Base-by-base conservation (phyloP, 768 basidiomycete species). In the Boletus subparvulus region DNA sequence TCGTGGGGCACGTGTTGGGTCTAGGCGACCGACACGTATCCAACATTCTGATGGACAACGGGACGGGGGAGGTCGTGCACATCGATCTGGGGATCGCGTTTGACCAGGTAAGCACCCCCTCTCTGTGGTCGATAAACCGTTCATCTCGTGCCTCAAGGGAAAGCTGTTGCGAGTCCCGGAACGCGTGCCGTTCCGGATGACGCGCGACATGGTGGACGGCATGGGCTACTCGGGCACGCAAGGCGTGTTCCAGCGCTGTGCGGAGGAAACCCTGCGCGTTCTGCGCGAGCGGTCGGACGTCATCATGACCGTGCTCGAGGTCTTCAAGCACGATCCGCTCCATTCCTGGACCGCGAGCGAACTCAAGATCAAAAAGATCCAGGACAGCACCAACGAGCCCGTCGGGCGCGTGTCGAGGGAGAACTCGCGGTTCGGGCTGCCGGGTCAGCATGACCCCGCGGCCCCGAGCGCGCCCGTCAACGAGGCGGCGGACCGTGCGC, bases 1-100 rank as follows among this genome's bases (percentile, higher is more conserved):
- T 98, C 55, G 92, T 97, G 17, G 97, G 96, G 0, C 90, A 96
- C 65, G 77, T 97, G 42, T 75, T 98, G 19, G 96, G 96, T 9
- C 78, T 99, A 1, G 96, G 96, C 0, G 96, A 99, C 69, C 83
- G 96, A 13, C 96, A 99, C 68, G 80, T 82, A 7, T 88, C 89
- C 42, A 99, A 99, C 72, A 96, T 99, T 64, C 78, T 99, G 44
- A 76, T 98, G 44, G 94, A 98, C 70, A 83, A 83, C 47, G 70
- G 70, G 28, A 86, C 83, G 10, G 96, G 96, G 16, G 93, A 98
- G 66, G 79, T 95, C 44, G 86, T 98, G 8, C 94, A 97, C 69
- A 99, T 99, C 51, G 96, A 99, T 71, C 78, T 98, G 1, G 96
- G 96, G 1, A 94, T 98, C 56, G 94, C 94, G 0, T 98, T 99